phyloP scores from a whole-genome alignment of 1,139 yeast genomes.

The Blastobotrys capitulatus region DNA sequence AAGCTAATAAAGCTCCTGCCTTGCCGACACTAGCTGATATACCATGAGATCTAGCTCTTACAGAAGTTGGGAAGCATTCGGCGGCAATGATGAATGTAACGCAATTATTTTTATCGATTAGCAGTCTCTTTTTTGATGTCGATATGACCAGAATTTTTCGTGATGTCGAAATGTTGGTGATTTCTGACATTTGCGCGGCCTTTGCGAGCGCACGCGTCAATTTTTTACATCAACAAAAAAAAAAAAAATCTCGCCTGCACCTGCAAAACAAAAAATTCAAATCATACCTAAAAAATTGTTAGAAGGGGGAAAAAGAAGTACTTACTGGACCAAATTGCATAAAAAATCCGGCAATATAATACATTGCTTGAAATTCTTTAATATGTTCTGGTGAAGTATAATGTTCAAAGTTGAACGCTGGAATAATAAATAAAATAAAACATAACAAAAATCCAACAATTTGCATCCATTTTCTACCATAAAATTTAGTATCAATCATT shows the following conservation, averaged over 20 bases:
- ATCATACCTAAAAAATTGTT: no score
- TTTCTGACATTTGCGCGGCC: no score
- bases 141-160: no score
- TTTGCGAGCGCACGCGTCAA: no score
- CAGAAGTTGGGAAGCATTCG: conserved; percentile 94
- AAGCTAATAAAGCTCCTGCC: conserved; percentile 94
- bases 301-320: no score
- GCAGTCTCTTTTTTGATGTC: no score
- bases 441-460: conserved; percentile 54
- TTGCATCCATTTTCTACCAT: conserved; percentile 59
- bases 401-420: conserved; percentile 58
- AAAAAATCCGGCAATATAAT: conserved; percentile 60
- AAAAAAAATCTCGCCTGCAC: no score
- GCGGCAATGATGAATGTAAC: conserved; percentile 96
- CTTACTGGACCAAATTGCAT: no score
- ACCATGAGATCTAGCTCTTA: conserved; percentile 98
- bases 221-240: no score
- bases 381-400: conserved; percentile 39
- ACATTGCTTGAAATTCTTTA: conserved; percentile 55
- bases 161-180: no score
- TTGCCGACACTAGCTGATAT: conserved; percentile 95
- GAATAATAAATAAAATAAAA: conserved; percentile 52
- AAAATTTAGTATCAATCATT: conserved; percentile 46
- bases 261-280: no score
- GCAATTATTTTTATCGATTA: no score